These are phyloP conservation scores for Neonectria sp. DNA, from an alignment of 2,329 filamentous ascomycete species.

Conservation along the genomic window DNA sequence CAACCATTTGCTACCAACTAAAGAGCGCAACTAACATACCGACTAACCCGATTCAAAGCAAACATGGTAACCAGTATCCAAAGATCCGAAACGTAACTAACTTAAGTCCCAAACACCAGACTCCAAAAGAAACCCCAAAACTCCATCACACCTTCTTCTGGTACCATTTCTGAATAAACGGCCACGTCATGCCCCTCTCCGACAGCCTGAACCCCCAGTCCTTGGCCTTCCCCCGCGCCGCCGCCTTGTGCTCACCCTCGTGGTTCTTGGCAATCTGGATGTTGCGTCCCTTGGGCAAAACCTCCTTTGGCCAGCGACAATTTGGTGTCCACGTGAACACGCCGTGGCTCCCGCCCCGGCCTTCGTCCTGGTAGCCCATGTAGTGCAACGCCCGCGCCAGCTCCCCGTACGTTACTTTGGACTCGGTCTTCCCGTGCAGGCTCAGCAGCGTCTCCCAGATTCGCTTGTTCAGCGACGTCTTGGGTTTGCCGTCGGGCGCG, in stretches of 20 bases:
- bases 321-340: slow-evolving; percentile 17
- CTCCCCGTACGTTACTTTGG: slow-evolving; percentile 24
- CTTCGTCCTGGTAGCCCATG: slow-evolving; percentile 30
- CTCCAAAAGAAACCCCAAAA: neutral
- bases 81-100: neutral
- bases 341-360: slow-evolving; percentile 30
- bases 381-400: slow-evolving; percentile 24
- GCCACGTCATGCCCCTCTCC: slow-evolving; percentile 26
- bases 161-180: slow-evolving; percentile 32
- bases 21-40: neutral
- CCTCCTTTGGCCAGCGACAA: slow-evolving; percentile 18
- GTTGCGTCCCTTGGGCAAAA: slow-evolving; percentile 26
- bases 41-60: neutral
- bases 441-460: slow-evolving; percentile 30
- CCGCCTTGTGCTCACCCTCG: slow-evolving; percentile 16
- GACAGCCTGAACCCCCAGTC: slow-evolving; percentile 21
- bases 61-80: neutral
- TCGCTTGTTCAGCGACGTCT: slow-evolving; percentile 33
- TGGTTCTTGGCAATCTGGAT: slow-evolving; percentile 34
- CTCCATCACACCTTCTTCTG: neutral
- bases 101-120: neutral
- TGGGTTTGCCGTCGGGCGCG: slow-evolving; percentile 24
- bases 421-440: slow-evolving; percentile 20
- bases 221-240: slow-evolving; percentile 18
- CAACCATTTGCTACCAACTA: neutral